Evolutionary conservation across 2,329 filamentous ascomycete genomes (phyloP).

Genomic region (Curvularia verruculosa): DNA sequence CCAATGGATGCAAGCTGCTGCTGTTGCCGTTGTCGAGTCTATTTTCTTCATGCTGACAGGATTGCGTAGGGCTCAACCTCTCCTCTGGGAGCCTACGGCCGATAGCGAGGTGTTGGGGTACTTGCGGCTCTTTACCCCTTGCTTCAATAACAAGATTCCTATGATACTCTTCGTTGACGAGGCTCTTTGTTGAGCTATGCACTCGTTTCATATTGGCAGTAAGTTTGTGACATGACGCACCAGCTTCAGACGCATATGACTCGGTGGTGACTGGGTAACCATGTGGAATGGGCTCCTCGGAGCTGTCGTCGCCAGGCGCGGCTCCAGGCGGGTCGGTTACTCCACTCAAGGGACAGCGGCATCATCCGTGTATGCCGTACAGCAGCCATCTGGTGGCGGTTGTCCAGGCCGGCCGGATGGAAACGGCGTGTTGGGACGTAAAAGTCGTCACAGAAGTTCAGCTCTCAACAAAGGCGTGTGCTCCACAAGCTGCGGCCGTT

Average conservation of each 20-base stretch:
- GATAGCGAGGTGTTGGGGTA: neutral
- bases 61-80: neutral
- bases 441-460: neutral
- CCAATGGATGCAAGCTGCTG: slow-evolving; percentile 31
- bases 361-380: neutral
- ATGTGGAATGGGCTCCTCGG: neutral
- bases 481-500: neutral
- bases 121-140: neutral
- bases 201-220: slow-evolving; percentile 3
- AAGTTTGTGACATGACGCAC: neutral
- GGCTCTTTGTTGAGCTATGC: slow-evolving; percentile 1
- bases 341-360: neutral
- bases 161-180: neutral
- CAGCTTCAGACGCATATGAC: neutral
- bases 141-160: neutral
- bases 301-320: neutral
- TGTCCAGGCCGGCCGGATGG: neutral
- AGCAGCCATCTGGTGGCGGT: neutral
- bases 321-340: neutral
- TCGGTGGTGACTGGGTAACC: neutral
- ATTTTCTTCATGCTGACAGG: neutral
- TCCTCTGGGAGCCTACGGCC: slow-evolving; percentile 6
- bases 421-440: neutral
- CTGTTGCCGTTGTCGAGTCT: neutral
- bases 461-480: neutral